Conservation (phyloP, 2,329 filamentous ascomycete genomes). For the Didymella pomorum region DNA sequence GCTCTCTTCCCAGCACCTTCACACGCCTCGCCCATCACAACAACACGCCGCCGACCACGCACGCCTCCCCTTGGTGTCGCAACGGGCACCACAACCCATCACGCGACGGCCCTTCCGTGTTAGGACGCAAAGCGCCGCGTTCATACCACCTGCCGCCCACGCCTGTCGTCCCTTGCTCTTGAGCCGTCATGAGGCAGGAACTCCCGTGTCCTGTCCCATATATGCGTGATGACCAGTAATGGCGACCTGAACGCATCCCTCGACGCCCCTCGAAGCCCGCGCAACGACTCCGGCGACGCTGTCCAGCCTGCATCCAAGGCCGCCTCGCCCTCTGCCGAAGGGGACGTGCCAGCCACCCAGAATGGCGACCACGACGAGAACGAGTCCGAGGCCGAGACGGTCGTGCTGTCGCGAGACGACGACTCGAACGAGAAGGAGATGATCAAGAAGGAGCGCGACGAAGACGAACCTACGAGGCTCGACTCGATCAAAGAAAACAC, state of each 20-base stretch:
- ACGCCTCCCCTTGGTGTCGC: conserved; percentile 20
- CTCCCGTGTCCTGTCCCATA: conserved; percentile 48
- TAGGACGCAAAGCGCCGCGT: conserved; percentile 17
- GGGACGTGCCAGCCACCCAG: conserved; percentile 26
- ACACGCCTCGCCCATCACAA: conserved; percentile 22
- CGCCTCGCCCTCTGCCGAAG: conserved; percentile 31
- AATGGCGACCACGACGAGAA: conserved; percentile 49
- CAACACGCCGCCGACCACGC: conserved; percentile 23
- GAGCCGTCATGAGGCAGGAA: conserved; percentile 52
- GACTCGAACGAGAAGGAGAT: conserved; percentile 49
- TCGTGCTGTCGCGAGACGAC: conserved; percentile 55
- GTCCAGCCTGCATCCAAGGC: conserved; percentile 24
- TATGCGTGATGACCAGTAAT: conserved; percentile 53
- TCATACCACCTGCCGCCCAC: conserved; percentile 5
- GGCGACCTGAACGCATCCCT: conserved; percentile 45
- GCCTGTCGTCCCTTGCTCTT: conserved; percentile 39
- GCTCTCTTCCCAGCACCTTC: conserved; percentile 26
- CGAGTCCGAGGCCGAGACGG: conserved; percentile 61
- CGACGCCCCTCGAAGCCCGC: conserved; percentile 28
- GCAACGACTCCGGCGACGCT: conserved; percentile 5
- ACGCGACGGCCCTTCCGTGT: conserved; percentile 22
- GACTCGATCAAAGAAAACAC: conserved; percentile 42
- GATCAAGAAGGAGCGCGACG: conserved; percentile 52
- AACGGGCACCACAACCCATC: conserved; percentile 22
- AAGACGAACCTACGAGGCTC: conserved; percentile 34